These are phyloP conservation scores for Lojkania enalia DNA, from an alignment of 2,329 filamentous ascomycete species.

Conservation along the genomic window DNA sequence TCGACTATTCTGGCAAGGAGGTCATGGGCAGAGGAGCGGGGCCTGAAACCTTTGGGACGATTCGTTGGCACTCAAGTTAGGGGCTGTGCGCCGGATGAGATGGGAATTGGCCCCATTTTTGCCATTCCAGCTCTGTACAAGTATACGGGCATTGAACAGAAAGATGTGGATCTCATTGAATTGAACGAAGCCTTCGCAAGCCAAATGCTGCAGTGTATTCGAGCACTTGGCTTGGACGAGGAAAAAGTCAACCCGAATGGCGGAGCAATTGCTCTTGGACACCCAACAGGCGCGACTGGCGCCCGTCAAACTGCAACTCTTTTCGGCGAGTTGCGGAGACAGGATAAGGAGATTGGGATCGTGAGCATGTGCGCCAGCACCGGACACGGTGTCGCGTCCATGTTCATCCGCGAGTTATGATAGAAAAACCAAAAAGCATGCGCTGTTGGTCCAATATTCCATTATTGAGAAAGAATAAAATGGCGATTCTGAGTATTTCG, in stretches of 20 bases:
- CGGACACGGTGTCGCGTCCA: slow-evolving; percentile 35
- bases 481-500: too few species aligned
- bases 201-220: slow-evolving; percentile 90
- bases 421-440: too few species aligned
- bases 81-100: slow-evolving; percentile 87
- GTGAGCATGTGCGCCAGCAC: slow-evolving; percentile 76
- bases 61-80: slow-evolving; percentile 91
- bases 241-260: slow-evolving; percentile 80
- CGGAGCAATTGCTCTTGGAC: slow-evolving; percentile 80
- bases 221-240: slow-evolving; percentile 66
- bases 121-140: slow-evolving; percentile 78
- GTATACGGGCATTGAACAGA: slow-evolving; percentile 74
- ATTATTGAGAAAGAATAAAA: too few species aligned
- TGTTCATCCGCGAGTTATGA: slow-evolving; percentile 36
- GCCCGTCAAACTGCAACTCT: slow-evolving; percentile 81
- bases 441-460: too few species aligned
- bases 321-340: slow-evolving; percentile 67
- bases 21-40: slow-evolving; percentile 80
- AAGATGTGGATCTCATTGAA: slow-evolving; percentile 87
- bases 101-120: slow-evolving; percentile 84
- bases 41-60: slow-evolving; percentile 89
- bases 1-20: slow-evolving; percentile 91
- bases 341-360: slow-evolving; percentile 75
- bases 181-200: slow-evolving; percentile 96
- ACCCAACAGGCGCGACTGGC: slow-evolving; percentile 76